A percentile compares a stretch with the other conserved stretches of the same genome.
phyloP scores from a whole-genome alignment of 2,329 filamentous ascomycete species.

The Aspergillus hortae region DNA sequence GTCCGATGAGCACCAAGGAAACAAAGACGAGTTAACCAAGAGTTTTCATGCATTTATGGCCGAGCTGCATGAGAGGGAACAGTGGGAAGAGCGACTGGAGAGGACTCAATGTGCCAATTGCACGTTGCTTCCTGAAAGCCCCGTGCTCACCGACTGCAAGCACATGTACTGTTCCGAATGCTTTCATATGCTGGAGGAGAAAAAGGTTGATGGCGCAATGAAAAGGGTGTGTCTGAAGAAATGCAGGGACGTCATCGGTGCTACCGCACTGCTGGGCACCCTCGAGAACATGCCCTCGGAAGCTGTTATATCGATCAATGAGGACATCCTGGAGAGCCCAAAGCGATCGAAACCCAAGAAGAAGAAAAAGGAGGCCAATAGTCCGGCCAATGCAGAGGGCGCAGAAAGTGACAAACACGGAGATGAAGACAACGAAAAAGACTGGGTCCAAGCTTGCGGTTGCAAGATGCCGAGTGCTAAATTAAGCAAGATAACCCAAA shows the following conservation, averaged over 20 bases:
- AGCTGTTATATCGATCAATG: no score
- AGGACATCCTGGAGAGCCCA: not conserved
- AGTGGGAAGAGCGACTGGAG: slow-evolving; percentile 33
- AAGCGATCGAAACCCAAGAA: slow-evolving; percentile 1
- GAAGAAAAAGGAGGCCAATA: slow-evolving; percentile 9
- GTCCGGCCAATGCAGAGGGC: no score
- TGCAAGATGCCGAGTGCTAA: slow-evolving; percentile 38
- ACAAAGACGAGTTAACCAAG: slow-evolving; percentile 19
- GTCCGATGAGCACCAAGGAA: slow-evolving; percentile 1
- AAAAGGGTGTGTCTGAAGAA: slow-evolving; percentile 20
- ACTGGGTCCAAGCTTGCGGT: slow-evolving; percentile 25
- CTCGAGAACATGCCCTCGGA: slow-evolving; percentile 4
- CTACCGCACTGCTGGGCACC: slow-evolving; percentile 10
- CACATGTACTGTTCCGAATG: slow-evolving; percentile 57
- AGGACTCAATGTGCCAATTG: slow-evolving; percentile 45
- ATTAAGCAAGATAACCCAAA: slow-evolving; percentile 30
- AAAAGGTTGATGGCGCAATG: slow-evolving; percentile 22
- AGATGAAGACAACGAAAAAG: slow-evolving; percentile 19
- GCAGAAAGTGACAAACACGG: not conserved
- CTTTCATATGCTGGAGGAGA: slow-evolving; percentile 21
- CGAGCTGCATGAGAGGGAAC: slow-evolving; percentile 26
- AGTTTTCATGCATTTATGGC: slow-evolving; percentile 42
- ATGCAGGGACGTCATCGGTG: slow-evolving; percentile 12
- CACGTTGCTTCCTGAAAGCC: slow-evolving; percentile 32
- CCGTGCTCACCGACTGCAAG: slow-evolving; percentile 49